Conservation (phyloP, 2,329 filamentous ascomycete species). For the Colletotrichum scovillei region DNA sequence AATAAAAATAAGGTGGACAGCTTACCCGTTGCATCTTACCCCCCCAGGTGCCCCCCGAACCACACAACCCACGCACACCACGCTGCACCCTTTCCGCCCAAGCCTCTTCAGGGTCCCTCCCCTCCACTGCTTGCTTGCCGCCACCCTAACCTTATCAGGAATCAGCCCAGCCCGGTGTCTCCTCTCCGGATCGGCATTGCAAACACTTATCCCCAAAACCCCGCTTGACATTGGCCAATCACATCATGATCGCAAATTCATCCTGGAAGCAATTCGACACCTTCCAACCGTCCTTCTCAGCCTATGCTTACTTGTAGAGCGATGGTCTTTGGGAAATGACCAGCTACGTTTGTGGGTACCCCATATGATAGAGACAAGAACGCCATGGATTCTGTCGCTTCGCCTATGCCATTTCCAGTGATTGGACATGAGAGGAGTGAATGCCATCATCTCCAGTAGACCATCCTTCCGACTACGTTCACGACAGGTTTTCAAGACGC, state of each 20-base stretch:
- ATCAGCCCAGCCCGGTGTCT: constrained; percentile 25
- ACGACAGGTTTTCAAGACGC: background rate
- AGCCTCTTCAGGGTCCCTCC: constrained; percentile 30
- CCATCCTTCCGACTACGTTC: background rate
- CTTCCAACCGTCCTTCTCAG: background rate
- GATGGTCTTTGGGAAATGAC: background rate
- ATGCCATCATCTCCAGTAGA: background rate
- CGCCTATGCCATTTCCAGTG: background rate
- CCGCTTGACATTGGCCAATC: constrained; percentile 34
- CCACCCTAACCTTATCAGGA: constrained; percentile 35
- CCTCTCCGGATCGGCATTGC: constrained; percentile 33
- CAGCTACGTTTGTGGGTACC: background rate
- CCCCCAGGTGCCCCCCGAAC: constrained; percentile 7
- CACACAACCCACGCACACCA: background rate
- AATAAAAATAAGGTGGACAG: constrained; percentile 36
- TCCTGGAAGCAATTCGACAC: constrained; percentile 6
- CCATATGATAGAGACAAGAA: background rate
- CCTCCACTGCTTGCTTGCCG: constrained; percentile 28
- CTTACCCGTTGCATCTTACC: constrained; percentile 12
- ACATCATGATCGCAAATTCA: constrained; percentile 31
- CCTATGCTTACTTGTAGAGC: background rate
- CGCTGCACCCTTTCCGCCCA: constrained; percentile 11
- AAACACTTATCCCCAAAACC: constrained; percentile 19
- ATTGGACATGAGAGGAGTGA: background rate
- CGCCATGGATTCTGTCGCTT: background rate